A percentile compares a stretch with the other conserved stretches of the same genome.
Evolutionary conservation across 2,329 filamentous ascomycete genomes (phyloP).

Genomic region (Trichophyton verrucosum): DNA sequence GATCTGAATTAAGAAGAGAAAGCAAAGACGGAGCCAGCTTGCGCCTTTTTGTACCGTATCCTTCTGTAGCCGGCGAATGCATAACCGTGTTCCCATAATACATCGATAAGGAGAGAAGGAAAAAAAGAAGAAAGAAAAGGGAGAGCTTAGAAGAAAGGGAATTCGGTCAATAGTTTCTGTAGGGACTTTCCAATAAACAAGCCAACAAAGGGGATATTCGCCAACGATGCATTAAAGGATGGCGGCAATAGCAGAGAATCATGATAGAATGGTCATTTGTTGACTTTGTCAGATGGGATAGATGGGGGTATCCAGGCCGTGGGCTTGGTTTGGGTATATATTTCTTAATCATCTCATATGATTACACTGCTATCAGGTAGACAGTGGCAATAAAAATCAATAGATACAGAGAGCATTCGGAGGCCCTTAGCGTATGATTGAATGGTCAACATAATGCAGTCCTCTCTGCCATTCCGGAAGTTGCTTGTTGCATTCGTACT

Average conservation of each 20-base stretch:
- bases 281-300: not conserved
- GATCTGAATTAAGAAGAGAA: not conserved
- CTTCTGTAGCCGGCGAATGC: conserved; percentile 1
- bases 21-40: conserved; percentile 1
- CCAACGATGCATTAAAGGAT: not conserved
- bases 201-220: not conserved
- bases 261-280: not conserved
- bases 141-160: not conserved
- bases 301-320: not conserved
- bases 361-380: not conserved
- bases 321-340: not conserved
- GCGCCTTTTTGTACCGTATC: not conserved
- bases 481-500: conserved; percentile 76
- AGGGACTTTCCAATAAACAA: not conserved
- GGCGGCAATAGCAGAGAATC: not conserved
- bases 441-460: conserved; percentile 44
- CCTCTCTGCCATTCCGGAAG: conserved; percentile 66
- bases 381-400: not conserved
- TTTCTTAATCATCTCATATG: not conserved
- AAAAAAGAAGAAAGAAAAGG: not conserved
- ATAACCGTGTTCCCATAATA: conserved; percentile 1
- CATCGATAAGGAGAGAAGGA: not conserved
- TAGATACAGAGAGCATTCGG: not conserved
- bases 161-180: not conserved
- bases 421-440: conserved; percentile 16